Conservation (phyloP, 768 basidiomycete species). For the Panaeolus cyanescens region DNA sequence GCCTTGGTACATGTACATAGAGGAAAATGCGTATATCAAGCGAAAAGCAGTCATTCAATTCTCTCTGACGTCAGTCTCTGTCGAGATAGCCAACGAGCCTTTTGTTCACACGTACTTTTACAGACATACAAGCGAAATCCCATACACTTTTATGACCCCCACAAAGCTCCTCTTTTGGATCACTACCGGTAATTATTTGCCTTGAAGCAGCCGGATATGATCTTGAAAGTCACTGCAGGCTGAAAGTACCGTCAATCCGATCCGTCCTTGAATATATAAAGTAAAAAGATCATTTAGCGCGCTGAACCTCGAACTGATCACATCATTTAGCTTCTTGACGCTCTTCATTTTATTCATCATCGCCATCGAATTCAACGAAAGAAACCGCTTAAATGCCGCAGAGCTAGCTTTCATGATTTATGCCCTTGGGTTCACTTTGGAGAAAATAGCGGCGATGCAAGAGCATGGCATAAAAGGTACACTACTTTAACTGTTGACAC, state of each 20-base stretch:
- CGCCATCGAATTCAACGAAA: slow-evolving; percentile 74
- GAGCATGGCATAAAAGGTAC: slow-evolving; percentile 90
- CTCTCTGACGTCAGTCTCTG: slow-evolving; percentile 73
- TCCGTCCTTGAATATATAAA: slow-evolving; percentile 89
- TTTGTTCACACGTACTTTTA: slow-evolving; percentile 1
- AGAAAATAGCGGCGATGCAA: slow-evolving; percentile 93
- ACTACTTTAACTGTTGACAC: not conserved
- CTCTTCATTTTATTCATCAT: slow-evolving; percentile 79
- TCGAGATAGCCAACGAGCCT: not conserved
- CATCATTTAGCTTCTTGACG: slow-evolving; percentile 63
- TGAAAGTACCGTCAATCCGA: slow-evolving; percentile 93
- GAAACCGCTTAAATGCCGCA: slow-evolving; percentile 58
- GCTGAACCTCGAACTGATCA: slow-evolving; percentile 5
- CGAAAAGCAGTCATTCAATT: slow-evolving; percentile 84
- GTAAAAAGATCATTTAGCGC: slow-evolving; percentile 37
- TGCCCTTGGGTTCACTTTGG: slow-evolving; percentile 81
- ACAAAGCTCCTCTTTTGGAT: slow-evolving; percentile 90
- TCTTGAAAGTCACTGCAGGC: slow-evolving; percentile 37
- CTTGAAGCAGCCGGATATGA: not conserved
- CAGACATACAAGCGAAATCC: slow-evolving; percentile 94
- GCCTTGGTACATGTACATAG: slow-evolving; percentile 36
- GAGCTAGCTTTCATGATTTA: slow-evolving; percentile 83
- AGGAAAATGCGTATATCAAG: slow-evolving; percentile 90
- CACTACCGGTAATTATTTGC: slow-evolving; percentile 75
- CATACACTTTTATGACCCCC: slow-evolving; percentile 92